A percentile compares a stretch with the other conserved stretches of the same genome.
phyloP scores from a whole-genome alignment of 176 grass and related monocot species.

The Tillandsia leiboldiana region DNA sequence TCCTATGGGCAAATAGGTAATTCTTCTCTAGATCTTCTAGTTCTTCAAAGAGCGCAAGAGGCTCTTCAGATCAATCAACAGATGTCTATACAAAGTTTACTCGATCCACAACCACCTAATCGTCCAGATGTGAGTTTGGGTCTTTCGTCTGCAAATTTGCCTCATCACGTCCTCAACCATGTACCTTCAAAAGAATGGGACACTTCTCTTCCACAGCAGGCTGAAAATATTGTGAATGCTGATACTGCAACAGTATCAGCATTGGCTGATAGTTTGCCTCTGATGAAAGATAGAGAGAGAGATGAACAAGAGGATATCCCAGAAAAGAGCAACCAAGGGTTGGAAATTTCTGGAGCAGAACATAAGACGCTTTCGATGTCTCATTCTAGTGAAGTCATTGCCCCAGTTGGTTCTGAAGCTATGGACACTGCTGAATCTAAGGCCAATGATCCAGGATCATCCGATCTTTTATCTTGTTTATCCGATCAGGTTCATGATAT shows the following conservation, averaged over 20 bases:
- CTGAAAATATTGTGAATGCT: slow-evolving; percentile 18
- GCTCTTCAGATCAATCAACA: slow-evolving; percentile 35
- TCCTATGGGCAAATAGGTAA: slow-evolving; percentile 37
- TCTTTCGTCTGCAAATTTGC: slow-evolving; percentile 17
- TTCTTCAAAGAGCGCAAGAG: slow-evolving; percentile 47
- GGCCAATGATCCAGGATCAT: slow-evolving; percentile 10
- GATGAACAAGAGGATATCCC: slow-evolving; percentile 3
- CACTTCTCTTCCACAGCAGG: slow-evolving; percentile 16
- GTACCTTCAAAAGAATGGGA: slow-evolving; percentile 34
- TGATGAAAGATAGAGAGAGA: slow-evolving; percentile 18
- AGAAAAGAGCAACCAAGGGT: slow-evolving; percentile 6
- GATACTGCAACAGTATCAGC: slow-evolving; percentile 10
- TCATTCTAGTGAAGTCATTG: slow-evolving; percentile 9
- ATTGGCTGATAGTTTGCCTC: slow-evolving; percentile 13
- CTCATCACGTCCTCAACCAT: slow-evolving; percentile 30
- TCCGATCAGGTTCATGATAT: slow-evolving; percentile 30
- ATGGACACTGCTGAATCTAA: slow-evolving; percentile 9
- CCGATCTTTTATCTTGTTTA: slow-evolving; percentile 21
- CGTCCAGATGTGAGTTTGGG: slow-evolving; percentile 31
- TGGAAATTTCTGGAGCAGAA: slow-evolving; percentile 10
- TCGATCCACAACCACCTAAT: slow-evolving; percentile 28
- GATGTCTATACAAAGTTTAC: slow-evolving; percentile 23
- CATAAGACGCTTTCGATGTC: slow-evolving; percentile 22
- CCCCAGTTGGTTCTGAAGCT: slow-evolving; percentile 15
- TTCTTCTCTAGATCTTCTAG: slow-evolving; percentile 27